A percentile compares a stretch with the other conserved stretches of the same genome.
Conservation (phyloP, 805 yeast species). For the Candida sakaeoensis region DNA sequence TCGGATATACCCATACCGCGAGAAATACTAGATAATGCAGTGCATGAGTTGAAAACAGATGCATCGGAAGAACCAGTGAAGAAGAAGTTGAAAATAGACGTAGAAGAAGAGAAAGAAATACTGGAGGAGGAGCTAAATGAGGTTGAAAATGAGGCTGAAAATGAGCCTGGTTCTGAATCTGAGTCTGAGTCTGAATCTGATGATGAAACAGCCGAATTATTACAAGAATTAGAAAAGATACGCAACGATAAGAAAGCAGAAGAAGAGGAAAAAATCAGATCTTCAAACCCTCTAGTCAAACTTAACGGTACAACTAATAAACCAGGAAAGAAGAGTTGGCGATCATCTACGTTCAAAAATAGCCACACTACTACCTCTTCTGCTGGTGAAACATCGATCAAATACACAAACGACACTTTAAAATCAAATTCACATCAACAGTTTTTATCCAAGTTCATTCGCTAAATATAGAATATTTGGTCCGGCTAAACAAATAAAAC, state of each 20-base stretch:
- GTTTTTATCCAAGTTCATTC: constrained; percentile 1
- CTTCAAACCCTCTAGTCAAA: constrained; percentile 15
- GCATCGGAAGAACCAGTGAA: constrained; percentile 6
- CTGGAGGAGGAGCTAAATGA: constrained; percentile 3
- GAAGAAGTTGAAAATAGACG: constrained; percentile 4
- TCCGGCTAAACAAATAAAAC: no score
- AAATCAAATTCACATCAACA: constrained; percentile 6
- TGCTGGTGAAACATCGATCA: background rate
- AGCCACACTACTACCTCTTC: no score
- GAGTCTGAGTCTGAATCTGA: constrained; percentile 12
- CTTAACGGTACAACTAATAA: no score
- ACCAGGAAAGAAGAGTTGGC: constrained; percentile 20
- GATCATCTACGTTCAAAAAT: constrained; percentile 22
- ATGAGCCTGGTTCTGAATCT: constrained; percentile 5
- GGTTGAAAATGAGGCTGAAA: constrained; percentile 4
- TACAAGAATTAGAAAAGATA: constrained; percentile 18
- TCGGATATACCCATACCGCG: constrained; percentile 18
- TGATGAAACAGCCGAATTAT: constrained; percentile 16
- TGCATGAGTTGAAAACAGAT: constrained; percentile 22
- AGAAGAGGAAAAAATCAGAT: constrained; percentile 11
- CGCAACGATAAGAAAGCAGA: constrained; percentile 13
- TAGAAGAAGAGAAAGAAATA: constrained; percentile 3
- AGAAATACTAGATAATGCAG: constrained; percentile 13
- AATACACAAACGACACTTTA: constrained; percentile 5
- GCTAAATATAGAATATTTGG: no score